A percentile compares a stretch with the other conserved stretches of the same genome.
These are phyloP conservation scores for Tylopilus balloui DNA, from an alignment of 768 basidiomycete genomes.

Conservation along the genomic window DNA sequence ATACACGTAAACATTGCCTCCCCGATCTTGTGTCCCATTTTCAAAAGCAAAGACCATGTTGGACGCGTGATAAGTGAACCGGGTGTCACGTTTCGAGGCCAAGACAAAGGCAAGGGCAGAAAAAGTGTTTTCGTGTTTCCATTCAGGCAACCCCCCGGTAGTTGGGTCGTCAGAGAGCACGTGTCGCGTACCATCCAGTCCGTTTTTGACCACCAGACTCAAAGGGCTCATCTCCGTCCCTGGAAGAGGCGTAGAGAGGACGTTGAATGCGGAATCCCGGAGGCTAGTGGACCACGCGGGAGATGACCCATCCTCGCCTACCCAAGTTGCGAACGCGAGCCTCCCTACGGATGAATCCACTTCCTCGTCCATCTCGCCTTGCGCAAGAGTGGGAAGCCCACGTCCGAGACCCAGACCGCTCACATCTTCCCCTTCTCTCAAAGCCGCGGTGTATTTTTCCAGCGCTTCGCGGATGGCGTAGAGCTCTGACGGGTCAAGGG, in stretches of 20 bases:
- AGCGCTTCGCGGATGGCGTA: constrained; percentile 73
- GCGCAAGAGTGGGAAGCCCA: constrained; percentile 73
- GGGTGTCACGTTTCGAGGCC: constrained; percentile 85
- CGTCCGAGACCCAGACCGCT: constrained; percentile 61
- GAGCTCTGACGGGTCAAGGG: constrained; percentile 80
- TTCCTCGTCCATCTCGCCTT: constrained; percentile 91
- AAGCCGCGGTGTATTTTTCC: constrained; percentile 76
- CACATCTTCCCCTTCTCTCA: constrained; percentile 54
- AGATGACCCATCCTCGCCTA: constrained; percentile 45
- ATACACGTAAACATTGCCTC: constrained; percentile 87
- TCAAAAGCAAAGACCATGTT: constrained; percentile 78
- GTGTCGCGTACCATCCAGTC: constrained; percentile 70
- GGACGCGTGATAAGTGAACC: constrained; percentile 73
- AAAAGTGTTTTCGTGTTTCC: constrained; percentile 80
- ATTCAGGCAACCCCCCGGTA: constrained; percentile 33
- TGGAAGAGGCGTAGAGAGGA: constrained; percentile 73
- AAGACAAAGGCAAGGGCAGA: constrained; percentile 91
- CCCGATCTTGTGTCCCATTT: constrained; percentile 58
- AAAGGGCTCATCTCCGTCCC: constrained; percentile 37
- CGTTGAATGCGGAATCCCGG: constrained; percentile 37
- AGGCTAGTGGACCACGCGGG: constrained; percentile 40
- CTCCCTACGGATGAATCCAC: constrained; percentile 74
- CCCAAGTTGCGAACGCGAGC: constrained; percentile 61
- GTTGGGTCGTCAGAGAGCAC: constrained; percentile 34
- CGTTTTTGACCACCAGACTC: constrained; percentile 59